These are phyloP conservation scores for Scytalidium lignicola DNA, from an alignment of 2,329 filamentous ascomycete species.

Conservation along the genomic window DNA sequence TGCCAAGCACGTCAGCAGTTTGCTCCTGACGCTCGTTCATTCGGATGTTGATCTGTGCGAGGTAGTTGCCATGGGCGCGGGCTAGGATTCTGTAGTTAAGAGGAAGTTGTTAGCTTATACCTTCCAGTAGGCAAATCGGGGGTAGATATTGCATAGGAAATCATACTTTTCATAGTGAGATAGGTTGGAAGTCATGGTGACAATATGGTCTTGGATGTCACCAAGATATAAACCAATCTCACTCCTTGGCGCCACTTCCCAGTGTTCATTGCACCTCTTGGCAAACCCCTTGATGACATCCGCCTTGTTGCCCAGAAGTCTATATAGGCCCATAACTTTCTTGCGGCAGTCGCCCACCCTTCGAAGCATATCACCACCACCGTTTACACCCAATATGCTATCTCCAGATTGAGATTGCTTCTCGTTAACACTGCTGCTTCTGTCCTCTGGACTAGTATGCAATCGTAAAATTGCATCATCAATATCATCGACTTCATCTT, in stretches of 20 bases:
- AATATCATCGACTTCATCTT: slow-evolving; percentile 95
- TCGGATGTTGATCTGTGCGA: slow-evolving; percentile 98
- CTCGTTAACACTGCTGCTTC: slow-evolving; percentile 35
- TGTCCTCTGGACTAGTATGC: slow-evolving; percentile 53
- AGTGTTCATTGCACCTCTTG: slow-evolving; percentile 96
- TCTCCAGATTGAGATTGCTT: slow-evolving; percentile 41
- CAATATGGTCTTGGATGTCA: slow-evolving; percentile 98
- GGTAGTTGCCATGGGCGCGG: slow-evolving; percentile 90
- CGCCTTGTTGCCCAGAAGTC: slow-evolving; percentile 91
- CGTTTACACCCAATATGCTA: slow-evolving; percentile 31
- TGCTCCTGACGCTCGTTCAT: slow-evolving; percentile 98
- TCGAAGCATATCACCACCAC: slow-evolving; percentile 77
- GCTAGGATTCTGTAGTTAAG: slow-evolving; percentile 67
- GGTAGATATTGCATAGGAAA: neutral
- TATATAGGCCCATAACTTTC: slow-evolving; percentile 93
- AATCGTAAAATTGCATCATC: slow-evolving; percentile 85
- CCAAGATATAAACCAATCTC: slow-evolving; percentile 97
- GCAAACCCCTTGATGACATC: slow-evolving; percentile 99
- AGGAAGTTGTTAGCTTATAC: slow-evolving; percentile 1
- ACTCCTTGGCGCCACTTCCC: slow-evolving; percentile 89
- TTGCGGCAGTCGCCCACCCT: slow-evolving; percentile 92
- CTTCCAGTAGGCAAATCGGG: neutral
- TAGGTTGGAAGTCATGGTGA: slow-evolving; percentile 97
- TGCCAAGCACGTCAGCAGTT: slow-evolving; percentile 90
- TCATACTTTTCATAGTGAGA: slow-evolving; percentile 92